phyloP scores from a whole-genome alignment of 768 basidiomycete genomes.

The Lentinula detonsa region DNA sequence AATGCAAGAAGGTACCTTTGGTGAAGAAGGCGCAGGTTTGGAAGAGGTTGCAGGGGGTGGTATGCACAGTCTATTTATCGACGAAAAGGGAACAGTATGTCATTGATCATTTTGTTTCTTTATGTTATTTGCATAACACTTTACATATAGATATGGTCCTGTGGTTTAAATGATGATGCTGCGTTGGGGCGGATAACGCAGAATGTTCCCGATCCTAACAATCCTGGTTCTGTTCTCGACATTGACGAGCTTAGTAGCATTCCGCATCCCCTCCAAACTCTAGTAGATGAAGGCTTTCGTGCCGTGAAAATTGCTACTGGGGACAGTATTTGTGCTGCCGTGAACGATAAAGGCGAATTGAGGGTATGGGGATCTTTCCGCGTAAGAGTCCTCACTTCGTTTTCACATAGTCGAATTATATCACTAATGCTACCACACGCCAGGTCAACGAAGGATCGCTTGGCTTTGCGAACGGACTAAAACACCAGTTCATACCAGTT shows the following conservation, averaged over 20 bases:
- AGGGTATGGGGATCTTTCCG: conserved; percentile 89
- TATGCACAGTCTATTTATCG: conserved; percentile 83
- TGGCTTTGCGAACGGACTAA: conserved; percentile 69
- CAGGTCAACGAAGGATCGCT: conserved; percentile 76
- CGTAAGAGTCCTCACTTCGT: conserved; percentile 37
- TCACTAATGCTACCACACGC: conserved; percentile 3
- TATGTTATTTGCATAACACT: background rate
- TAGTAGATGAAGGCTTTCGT: conserved; percentile 77
- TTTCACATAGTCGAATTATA: conserved; percentile 2
- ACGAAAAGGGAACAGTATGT: conserved; percentile 86
- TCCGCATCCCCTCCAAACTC: conserved; percentile 61
- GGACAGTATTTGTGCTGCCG: conserved; percentile 83
- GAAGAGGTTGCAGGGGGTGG: conserved; percentile 81
- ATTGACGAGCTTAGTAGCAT: conserved; percentile 46
- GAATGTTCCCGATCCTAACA: conserved; percentile 52
- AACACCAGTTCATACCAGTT: conserved; percentile 63
- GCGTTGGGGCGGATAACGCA: conserved; percentile 68
- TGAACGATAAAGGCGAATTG: conserved; percentile 74
- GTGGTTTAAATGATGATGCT: conserved; percentile 85
- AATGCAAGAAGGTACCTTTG: conserved; percentile 67
- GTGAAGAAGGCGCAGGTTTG: conserved; percentile 69
- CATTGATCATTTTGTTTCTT: background rate
- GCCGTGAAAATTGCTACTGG: conserved; percentile 80
- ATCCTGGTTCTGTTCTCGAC: conserved; percentile 52
- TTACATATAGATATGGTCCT: conserved; percentile 64